A percentile compares a stretch with the other conserved stretches of the same genome.
phyloP scores from a whole-genome alignment of 768 basidiomycete species.

The Sporobolomyces roseus region DNA sequence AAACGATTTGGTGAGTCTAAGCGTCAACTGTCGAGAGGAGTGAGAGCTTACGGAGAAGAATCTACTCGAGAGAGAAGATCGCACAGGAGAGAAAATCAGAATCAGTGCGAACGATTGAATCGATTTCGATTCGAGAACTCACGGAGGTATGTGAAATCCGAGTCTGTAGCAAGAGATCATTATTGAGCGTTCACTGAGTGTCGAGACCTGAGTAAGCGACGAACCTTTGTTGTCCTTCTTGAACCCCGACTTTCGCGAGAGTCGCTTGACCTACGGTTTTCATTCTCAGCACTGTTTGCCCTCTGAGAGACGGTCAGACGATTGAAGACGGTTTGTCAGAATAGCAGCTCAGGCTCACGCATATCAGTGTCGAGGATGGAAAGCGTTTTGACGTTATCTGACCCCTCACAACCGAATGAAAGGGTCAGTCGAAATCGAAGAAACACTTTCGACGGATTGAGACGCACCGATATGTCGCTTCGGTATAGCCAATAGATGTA shows the following conservation, averaged over 20 bases:
- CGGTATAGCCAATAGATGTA: conserved; percentile 33
- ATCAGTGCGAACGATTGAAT: neutral
- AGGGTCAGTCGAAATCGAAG: neutral
- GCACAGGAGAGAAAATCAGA: too few species aligned
- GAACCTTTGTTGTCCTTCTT: conserved; percentile 13
- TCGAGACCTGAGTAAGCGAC: too few species aligned
- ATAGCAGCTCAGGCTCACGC: too few species aligned
- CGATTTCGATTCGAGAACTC: neutral
- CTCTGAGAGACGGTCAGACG: too few species aligned
- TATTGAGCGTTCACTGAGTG: too few species aligned
- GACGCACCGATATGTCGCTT: conserved; percentile 30
- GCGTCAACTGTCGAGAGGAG: neutral
- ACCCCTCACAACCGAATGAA: neutral
- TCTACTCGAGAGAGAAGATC: too few species aligned
- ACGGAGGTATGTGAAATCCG: conserved; percentile 42
- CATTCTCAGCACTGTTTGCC: conserved; percentile 23
- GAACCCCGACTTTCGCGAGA: conserved; percentile 10
- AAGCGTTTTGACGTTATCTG: conserved; percentile 39
- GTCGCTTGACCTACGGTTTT: neutral
- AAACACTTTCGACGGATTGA: neutral
- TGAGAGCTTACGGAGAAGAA: conserved; percentile 34
- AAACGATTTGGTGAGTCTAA: neutral
- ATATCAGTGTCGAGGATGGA: neutral
- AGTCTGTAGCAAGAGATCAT: too few species aligned
- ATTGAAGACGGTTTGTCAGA: too few species aligned